phyloP scores from a whole-genome alignment of 1,139 yeast genomes.

The Hansenula sp. region DNA sequence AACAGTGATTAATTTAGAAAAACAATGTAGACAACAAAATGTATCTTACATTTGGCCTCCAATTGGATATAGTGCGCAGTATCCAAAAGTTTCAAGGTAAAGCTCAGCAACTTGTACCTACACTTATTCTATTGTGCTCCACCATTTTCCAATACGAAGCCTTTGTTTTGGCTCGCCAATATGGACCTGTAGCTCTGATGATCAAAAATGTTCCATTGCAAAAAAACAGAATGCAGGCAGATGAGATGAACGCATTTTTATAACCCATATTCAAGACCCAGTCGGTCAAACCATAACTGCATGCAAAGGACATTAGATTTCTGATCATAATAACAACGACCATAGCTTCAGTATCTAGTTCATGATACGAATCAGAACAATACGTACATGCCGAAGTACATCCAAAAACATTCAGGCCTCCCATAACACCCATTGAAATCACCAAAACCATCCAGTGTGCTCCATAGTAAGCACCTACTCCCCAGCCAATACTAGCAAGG shows the following conservation, averaged over 20 bases:
- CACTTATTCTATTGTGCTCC: slow-evolving; percentile 27
- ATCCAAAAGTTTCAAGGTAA: too few relatives aligned
- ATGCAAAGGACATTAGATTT: slow-evolving; percentile 22
- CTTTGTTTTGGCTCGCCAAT: slow-evolving; percentile 33
- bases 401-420: slow-evolving; percentile 43
- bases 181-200: slow-evolving; percentile 34
- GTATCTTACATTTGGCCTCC: too few relatives aligned
- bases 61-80: too few relatives aligned
- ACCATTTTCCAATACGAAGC: slow-evolving; percentile 33
- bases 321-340: slow-evolving; percentile 36
- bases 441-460: slow-evolving; percentile 52
- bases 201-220: slow-evolving; percentile 38
- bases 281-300: slow-evolving; percentile 46
- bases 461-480: slow-evolving; percentile 38
- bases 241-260: slow-evolving; percentile 41
- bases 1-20: too few relatives aligned
- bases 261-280: slow-evolving; percentile 41
- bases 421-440: slow-evolving; percentile 52
- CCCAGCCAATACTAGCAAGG: slow-evolving; percentile 36
- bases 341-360: slow-evolving; percentile 50
- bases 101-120: too few relatives aligned
- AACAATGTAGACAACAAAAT: too few relatives aligned
- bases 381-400: slow-evolving; percentile 51
- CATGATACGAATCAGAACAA: slow-evolving; percentile 50
- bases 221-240: slow-evolving; percentile 39